Evolutionary conservation across 139 green algal genomes (phyloP).

Genomic region (Chlorella ohadii): DNA sequence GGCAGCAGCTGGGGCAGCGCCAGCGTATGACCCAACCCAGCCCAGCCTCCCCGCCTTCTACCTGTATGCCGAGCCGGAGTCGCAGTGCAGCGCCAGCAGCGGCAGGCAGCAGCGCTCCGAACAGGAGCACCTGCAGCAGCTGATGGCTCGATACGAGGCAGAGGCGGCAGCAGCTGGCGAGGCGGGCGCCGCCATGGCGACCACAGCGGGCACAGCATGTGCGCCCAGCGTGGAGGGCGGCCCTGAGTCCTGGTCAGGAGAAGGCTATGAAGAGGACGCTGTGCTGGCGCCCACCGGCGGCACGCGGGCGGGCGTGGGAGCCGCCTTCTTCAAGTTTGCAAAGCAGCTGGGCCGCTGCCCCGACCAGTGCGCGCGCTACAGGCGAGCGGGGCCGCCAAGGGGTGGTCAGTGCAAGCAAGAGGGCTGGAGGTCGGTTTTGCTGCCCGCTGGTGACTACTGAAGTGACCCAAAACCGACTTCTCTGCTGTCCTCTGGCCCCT

Average conservation of each 20-base stretch:
- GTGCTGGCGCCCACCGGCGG: slow-evolving; percentile 39
- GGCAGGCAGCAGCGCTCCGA: slow-evolving; percentile 14
- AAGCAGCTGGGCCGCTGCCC: slow-evolving; percentile 59
- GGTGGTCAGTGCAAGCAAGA: not conserved
- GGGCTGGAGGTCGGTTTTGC: too few species aligned
- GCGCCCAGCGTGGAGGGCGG: not conserved
- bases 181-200: not conserved
- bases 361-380: slow-evolving; percentile 70
- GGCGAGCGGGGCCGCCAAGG: not conserved
- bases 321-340: slow-evolving; percentile 66
- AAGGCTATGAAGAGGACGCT: slow-evolving; percentile 72
- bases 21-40: not conserved
- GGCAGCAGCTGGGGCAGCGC: not conserved
- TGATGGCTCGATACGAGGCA: slow-evolving; percentile 37
- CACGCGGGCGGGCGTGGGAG: slow-evolving; percentile 31
- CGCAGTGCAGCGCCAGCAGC: slow-evolving; percentile 19
- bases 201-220: slow-evolving; percentile 15
- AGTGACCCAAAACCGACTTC: too few species aligned
- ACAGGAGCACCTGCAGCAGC: slow-evolving; percentile 47
- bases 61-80: slow-evolving; percentile 42
- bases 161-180: slow-evolving; percentile 6
- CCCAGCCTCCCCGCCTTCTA: slow-evolving; percentile 67
- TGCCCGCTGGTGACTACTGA: too few species aligned
- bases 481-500: not conserved
- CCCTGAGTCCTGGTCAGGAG: slow-evolving; percentile 59